These are phyloP conservation scores for Phytophthora kernoviae DNA, from an alignment of 352 stramenopile species.

Conservation along the genomic window DNA sequence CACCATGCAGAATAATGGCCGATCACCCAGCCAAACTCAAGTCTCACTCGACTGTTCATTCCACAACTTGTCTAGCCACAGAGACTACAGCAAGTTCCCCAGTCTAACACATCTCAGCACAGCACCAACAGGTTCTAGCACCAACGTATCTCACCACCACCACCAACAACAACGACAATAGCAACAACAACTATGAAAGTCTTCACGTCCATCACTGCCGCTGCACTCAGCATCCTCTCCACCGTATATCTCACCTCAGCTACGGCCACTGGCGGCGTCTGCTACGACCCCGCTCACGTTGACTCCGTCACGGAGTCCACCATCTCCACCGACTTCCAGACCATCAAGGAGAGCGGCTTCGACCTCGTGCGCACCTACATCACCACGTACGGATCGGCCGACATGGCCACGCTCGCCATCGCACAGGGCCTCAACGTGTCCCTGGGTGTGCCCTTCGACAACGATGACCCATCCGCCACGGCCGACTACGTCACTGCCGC, in stretches of 20 bases:
- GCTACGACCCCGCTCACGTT: constrained; percentile 52
- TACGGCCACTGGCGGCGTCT: constrained; percentile 35
- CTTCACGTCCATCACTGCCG: constrained; percentile 18
- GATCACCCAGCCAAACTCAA: not conserved
- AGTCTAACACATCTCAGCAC: not conserved
- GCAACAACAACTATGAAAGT: constrained; percentile 36
- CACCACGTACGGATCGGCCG: constrained; percentile 38
- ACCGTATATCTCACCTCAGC: constrained; percentile 4
- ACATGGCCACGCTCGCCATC: constrained; percentile 51
- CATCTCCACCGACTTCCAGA: constrained; percentile 48
- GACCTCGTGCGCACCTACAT: constrained; percentile 56
- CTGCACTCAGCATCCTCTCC: constrained; percentile 15
- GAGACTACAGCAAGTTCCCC: not conserved
- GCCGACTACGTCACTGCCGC: constrained; percentile 43
- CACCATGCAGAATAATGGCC: not conserved
- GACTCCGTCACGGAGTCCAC: constrained; percentile 35
- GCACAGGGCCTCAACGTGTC: no score
- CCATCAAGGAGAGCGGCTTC: constrained; percentile 55
- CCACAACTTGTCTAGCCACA: constrained; percentile 33
- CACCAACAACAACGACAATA: not conserved
- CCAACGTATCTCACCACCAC: not conserved
- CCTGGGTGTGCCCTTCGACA: no score
- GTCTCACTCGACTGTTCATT: constrained; percentile 24
- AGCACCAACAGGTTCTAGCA: constrained; percentile 4
- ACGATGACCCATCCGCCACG: constrained; percentile 33